Conservation (phyloP, 2,329 filamentous ascomycete species). For the Ophiostoma tasmaniense region DNA sequence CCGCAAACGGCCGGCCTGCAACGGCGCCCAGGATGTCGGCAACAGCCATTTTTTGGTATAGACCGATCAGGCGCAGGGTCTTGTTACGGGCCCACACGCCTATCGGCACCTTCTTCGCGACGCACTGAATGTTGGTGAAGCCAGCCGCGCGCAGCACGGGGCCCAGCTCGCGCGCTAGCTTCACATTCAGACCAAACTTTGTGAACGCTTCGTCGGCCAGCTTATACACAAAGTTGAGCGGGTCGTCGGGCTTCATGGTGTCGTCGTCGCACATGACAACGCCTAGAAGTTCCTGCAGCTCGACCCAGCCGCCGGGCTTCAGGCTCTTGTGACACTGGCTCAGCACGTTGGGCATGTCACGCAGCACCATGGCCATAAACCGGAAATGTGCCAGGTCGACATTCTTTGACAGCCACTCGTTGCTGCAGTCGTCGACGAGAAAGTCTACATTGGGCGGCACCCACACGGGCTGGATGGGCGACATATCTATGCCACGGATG, state of each 20-base stretch:
- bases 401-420: conserved; percentile 44
- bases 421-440: conserved; percentile 33
- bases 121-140: conserved; percentile 34
- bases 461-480: conserved; percentile 36
- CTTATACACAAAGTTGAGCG: conserved; percentile 28
- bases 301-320: conserved; percentile 42
- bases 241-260: conserved; percentile 34
- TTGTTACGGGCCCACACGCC: conserved; percentile 37
- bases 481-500: conserved; percentile 35
- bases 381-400: conserved; percentile 54
- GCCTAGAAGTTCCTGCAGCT: conserved; percentile 37
- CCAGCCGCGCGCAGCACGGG: conserved; percentile 32
- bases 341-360: not conserved
- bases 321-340: conserved; percentile 26
- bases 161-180: conserved; percentile 29
- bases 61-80: conserved; percentile 33
- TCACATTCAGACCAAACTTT: conserved; percentile 31
- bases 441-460: conserved; percentile 33
- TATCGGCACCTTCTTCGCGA: conserved; percentile 37
- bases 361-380: conserved; percentile 44
- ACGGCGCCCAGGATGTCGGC: conserved; percentile 32
- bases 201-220: conserved; percentile 25
- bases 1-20: conserved; percentile 35
- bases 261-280: conserved; percentile 35
- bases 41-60: conserved; percentile 33